Conservation (phyloP, 2,329 filamentous ascomycete genomes). For the Fusarium nurragi region DNA sequence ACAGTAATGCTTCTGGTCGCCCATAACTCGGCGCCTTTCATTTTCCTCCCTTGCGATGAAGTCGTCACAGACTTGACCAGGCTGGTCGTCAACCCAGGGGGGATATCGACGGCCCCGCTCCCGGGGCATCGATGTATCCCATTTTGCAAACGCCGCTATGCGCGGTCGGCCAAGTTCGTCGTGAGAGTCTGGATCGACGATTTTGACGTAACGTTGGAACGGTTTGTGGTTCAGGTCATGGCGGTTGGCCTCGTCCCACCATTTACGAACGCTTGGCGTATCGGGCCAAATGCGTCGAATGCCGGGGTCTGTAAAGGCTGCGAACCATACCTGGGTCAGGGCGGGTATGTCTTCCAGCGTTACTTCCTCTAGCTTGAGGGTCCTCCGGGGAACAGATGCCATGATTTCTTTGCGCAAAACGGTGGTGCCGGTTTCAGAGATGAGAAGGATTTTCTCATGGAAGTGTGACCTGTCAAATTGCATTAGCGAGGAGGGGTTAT, state of each 20-base stretch:
- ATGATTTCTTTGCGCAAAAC: neutral
- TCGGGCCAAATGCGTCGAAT: constrained; percentile 31
- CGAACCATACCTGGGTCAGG: constrained; percentile 32
- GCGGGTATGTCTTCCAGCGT: constrained; percentile 12
- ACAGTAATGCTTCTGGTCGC: constrained; percentile 30
- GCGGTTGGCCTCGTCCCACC: constrained; percentile 33
- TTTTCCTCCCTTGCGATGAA: constrained; percentile 29
- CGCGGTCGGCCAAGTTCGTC: constrained; percentile 13
- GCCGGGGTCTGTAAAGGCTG: constrained; percentile 23
- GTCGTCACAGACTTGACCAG: constrained; percentile 18
- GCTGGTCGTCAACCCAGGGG: constrained; percentile 27
- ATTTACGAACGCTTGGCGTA: constrained; percentile 26
- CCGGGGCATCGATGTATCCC: constrained; percentile 23
- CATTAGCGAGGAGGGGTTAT: neutral
- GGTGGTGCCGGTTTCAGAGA: neutral
- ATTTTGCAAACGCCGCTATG: constrained; percentile 35
- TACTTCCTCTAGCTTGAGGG: constrained; percentile 9
- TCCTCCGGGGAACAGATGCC: neutral
- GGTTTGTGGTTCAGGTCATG: constrained; percentile 27
- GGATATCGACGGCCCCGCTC: constrained; percentile 33
- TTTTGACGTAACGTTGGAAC: constrained; percentile 33
- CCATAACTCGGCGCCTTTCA: constrained; percentile 31
- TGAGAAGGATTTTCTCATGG: neutral
- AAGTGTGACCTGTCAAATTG: neutral
- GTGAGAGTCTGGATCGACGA: constrained; percentile 19